phyloP scores from a whole-genome alignment of 1,284 basidiomycete species.

The Malassezia psittaci region DNA sequence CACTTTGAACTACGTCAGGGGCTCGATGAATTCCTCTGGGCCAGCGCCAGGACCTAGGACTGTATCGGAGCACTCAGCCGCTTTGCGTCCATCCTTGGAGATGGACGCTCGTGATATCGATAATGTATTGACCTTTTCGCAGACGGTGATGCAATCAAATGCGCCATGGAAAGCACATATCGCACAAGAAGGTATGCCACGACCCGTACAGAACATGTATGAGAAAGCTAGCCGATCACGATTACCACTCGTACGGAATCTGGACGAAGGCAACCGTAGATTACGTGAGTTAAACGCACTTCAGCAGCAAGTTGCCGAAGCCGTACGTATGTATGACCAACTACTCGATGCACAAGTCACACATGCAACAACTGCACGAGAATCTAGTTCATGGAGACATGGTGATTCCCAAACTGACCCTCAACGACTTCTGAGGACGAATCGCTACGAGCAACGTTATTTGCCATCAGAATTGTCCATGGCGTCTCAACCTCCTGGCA shows the following conservation, averaged over 20 bases:
- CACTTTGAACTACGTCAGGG: not conserved
- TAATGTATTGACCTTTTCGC: conserved; percentile 41
- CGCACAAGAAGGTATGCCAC: conserved; percentile 7
- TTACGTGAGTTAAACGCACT: conserved; percentile 77
- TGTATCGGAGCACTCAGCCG: not conserved
- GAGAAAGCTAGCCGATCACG: conserved; percentile 71
- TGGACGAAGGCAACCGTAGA: conserved; percentile 78
- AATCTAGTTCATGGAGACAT: no score
- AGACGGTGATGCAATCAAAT: conserved; percentile 19
- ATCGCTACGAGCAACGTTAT: no score
- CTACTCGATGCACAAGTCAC: conserved; percentile 70
- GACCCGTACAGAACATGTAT: conserved; percentile 52
- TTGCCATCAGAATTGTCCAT: no score
- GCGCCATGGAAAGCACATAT: conserved; percentile 7
- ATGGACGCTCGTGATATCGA: conserved; percentile 38
- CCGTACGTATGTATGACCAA: conserved; percentile 77
- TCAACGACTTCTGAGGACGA: no score
- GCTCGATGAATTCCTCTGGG: not conserved
- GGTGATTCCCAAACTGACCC: no score
- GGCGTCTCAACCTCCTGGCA: no score
- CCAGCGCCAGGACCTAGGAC: not conserved
- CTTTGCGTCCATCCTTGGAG: conserved; percentile 21
- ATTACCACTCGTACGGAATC: conserved; percentile 70
- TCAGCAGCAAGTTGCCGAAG: conserved; percentile 84
- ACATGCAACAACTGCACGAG: no score